A percentile compares a stretch with the other conserved stretches of the same genome.
These are phyloP conservation scores for Pontederia crassipes DNA, from an alignment of 176 grass and related monocot species.

Conservation along the genomic window DNA sequence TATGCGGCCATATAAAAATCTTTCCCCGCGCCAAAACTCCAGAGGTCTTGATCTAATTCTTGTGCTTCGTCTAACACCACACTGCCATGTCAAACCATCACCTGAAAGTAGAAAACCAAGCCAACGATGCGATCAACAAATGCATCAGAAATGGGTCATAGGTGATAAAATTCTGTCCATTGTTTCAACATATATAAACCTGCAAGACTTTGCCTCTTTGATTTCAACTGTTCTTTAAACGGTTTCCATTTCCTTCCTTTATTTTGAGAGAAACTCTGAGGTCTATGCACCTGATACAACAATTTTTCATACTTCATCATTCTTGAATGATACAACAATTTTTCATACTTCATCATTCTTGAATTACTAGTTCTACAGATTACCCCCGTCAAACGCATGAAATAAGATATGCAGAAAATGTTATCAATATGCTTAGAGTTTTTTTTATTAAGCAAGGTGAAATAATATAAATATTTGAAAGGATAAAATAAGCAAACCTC, in stretches of 20 bases:
- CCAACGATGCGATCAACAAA: slow-evolving; percentile 4
- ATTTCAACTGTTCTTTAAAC: slow-evolving; percentile 21
- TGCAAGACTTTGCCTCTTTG: slow-evolving; percentile 27
- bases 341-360: too few relatives aligned
- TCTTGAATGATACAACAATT: too few relatives aligned
- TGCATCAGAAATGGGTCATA: slow-evolving; percentile 12
- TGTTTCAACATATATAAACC: slow-evolving; percentile 30
- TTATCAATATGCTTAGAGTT: too few relatives aligned
- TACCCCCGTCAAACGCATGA: too few relatives aligned
- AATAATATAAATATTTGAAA: too few relatives aligned
- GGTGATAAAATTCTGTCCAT: slow-evolving; percentile 19
- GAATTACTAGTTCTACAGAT: too few relatives aligned
- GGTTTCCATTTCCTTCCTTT: slow-evolving; percentile 27
- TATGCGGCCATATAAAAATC: slow-evolving; percentile 59
- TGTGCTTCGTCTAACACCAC: slow-evolving; percentile 67
- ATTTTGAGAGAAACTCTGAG: not conserved
- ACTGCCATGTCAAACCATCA: slow-evolving; percentile 43
- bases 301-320: too few relatives aligned
- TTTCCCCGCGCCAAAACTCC: slow-evolving; percentile 68
- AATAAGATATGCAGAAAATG: too few relatives aligned
- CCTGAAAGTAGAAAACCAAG: slow-evolving; percentile 21
- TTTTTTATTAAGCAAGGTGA: too few relatives aligned
- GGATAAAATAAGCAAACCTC: too few relatives aligned
- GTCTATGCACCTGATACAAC: too few relatives aligned
- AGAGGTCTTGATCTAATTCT: slow-evolving; percentile 56